phyloP scores from a whole-genome alignment of 306 rosid genomes.

The Gynostemma pentaphyllum region DNA sequence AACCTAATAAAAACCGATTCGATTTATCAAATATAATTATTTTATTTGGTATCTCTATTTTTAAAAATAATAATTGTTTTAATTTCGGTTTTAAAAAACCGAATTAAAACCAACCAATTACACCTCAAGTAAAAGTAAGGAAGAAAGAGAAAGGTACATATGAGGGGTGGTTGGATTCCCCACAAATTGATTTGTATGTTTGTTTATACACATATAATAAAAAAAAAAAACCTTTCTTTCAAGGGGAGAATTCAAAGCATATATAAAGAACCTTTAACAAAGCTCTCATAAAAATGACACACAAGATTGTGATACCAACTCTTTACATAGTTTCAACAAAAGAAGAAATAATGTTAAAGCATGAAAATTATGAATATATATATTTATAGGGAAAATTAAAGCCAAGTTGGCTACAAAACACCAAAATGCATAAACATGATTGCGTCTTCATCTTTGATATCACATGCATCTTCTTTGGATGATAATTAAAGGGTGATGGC shows the following conservation, averaged over 20 bases:
- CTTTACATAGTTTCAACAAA: not conserved
- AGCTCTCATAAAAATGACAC: not conserved
- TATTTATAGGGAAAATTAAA: not conserved
- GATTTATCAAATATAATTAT: no score
- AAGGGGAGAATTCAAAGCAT: not conserved
- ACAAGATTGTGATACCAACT: not conserved
- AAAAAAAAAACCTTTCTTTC: not conserved
- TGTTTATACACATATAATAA: not conserved
- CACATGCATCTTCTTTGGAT: not conserved
- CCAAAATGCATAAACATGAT: not conserved
- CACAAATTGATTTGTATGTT: no score
- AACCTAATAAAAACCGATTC: no score
- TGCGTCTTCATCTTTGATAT: not conserved
- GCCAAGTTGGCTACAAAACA: not conserved
- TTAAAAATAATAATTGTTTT: no score
- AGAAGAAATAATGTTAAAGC: not conserved
- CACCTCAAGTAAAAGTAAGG: no score
- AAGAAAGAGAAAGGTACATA: no score
- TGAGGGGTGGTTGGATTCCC: no score
- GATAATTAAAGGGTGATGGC: not conserved
- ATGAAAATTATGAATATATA: not conserved
- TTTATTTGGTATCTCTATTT: no score
- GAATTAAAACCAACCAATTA: no score
- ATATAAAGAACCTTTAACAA: not conserved
- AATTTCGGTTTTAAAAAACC: no score